Evolutionary conservation across 352 stramenopile species (phyloP), one percentile per base, ranked within the genome.

Genomic region (Pythium apleroticum): DNA sequence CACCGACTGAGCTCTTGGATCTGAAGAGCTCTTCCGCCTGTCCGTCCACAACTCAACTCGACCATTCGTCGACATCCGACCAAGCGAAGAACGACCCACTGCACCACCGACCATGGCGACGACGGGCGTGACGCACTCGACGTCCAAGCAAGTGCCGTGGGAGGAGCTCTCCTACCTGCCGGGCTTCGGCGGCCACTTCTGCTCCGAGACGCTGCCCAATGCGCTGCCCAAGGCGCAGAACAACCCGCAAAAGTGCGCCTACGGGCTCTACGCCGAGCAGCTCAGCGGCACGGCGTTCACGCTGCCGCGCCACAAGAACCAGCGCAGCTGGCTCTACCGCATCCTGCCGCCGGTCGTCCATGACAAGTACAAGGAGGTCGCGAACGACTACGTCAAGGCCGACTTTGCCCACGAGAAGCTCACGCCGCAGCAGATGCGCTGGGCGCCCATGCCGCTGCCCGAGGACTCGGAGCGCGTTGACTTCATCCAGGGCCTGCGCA

Each of bases 201-300:
- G 93, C 81, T 98, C 90, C 33, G 95, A 98, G 73, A 86, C 88
- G 46, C 69, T 98, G 25, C 80, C 88, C 7, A 75, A 87, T 46
- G 86, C 97, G 31, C 77, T 99, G 22, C 97, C 97, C 9, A 80
- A 88, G 66, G 91, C 77, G 15, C 89, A 98, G 59, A 99, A 98
- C 82, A 98, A 94, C 75, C 97, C 97, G 46, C 94, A 98, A 65
- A 80, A 89, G 66, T 98, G 95, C 43, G 81, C 96, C 1, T 97
- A 97, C 60, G 89, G 91, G 9, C 76, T 98, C 37, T 97, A 97
- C 63, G 85, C 96, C 4, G 97, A 99, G 78, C 96, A 99, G 73
- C 70, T 99, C 31, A 98, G 92, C 20, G 97, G 97, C 46, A 98
- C 96, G 53, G 95, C 96, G 28, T 99, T 99, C 81, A 99, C 97